Evolutionary conservation across 306 rosid genomes (phyloP).

Genomic region (Ziziphus jujuba): DNA sequence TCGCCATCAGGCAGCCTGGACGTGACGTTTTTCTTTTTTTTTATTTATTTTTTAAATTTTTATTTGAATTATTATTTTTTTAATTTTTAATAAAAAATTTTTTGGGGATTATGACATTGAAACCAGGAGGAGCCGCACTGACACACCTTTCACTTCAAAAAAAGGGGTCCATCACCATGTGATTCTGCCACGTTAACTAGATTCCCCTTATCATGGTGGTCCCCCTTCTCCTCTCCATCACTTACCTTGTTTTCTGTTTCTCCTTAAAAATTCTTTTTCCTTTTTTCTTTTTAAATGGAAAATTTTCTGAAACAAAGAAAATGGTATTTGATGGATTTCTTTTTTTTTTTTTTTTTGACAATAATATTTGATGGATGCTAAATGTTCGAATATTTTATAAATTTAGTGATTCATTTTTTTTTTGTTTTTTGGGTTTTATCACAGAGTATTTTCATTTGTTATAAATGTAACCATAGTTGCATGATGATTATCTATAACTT

Average conservation of each 20-base stretch:
- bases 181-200: slow-evolving; percentile 38
- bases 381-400: too few species aligned
- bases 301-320: too few species aligned
- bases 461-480: too few species aligned
- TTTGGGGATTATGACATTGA: not conserved
- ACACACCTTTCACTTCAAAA: slow-evolving; percentile 16
- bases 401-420: too few species aligned
- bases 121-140: slow-evolving; percentile 20
- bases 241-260: not conserved
- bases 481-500: too few species aligned
- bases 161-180: slow-evolving; percentile 37
- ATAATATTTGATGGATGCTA: too few species aligned
- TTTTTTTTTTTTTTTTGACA: too few species aligned
- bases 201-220: slow-evolving; percentile 17
- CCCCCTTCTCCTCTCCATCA: not conserved
- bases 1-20: slow-evolving; percentile 18
- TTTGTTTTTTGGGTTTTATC: too few species aligned
- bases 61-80: not conserved
- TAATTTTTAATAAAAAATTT: too few species aligned
- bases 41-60: not conserved
- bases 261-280: not conserved
- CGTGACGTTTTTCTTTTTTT: slow-evolving; percentile 19
- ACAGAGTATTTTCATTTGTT: too few species aligned
- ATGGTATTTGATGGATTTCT: too few species aligned
- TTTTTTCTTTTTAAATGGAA: too few species aligned